Base-by-base conservation (phyloP, 2,329 filamentous ascomycete genomes). In the Cladosporium sp. region DNA sequence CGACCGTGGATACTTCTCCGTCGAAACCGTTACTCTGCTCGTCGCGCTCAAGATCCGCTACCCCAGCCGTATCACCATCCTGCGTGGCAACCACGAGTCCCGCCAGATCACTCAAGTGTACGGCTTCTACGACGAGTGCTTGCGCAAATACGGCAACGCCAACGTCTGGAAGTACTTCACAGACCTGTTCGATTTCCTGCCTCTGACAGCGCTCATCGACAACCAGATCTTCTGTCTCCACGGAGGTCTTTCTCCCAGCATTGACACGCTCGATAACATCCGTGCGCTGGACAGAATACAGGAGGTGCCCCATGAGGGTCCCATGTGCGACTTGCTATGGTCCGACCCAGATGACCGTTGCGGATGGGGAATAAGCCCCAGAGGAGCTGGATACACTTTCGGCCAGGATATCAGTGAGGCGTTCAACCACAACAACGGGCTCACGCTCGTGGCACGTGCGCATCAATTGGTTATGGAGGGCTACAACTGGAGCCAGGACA, bases 141-240 rank as follows among this genome's bases (percentile, higher is more conserved):
- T 97, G 68, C 90, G 92, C 73, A 99, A 99, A 80, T 99, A 99
- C 74, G 94, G 94, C 74, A 97, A 97, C 71, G 93, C 94, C 62
- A 97, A 96, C 68, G 94, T 99, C 63, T 99, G 94, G 94, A 97
- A 97, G 80, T 97, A 91, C 74, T 99, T 96, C 74, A 97, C 92
- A 71, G 93, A 99, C 75, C 87, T 99, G 56, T 99, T 99, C 78
- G 94, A 99, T 78, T 99, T 94, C 79, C 89, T 99, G 37, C 93
- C 94, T 65, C 85, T 99, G 66, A 97, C 93, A 64, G 94, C 94
- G 66, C 86, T 99, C 69, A 96, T 99, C 75, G 93, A 99, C 78
- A 96, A 96, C 79, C 93, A 97, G 80, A 97, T 99, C 72, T 96
- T 99, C 78, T 99, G 94, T 77, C 87, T 99, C 60, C 94, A 99